These are phyloP conservation scores for Zygoascus hellenicus DNA, from an alignment of 1,139 yeast genomes.

Conservation along the genomic window DNA sequence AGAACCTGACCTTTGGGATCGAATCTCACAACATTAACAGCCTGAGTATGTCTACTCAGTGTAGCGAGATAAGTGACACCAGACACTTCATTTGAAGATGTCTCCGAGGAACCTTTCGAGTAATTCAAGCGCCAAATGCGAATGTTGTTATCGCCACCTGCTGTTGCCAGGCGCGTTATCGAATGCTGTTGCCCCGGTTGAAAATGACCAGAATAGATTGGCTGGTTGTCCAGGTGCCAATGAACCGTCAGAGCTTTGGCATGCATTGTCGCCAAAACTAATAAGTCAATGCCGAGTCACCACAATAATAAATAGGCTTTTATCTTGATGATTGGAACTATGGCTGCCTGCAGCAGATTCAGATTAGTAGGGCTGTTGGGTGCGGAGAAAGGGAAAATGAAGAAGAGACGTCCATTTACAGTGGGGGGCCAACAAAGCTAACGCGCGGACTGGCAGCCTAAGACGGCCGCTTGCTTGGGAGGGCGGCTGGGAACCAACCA, in stretches of 20 bases:
- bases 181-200: conserved; percentile 46
- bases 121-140: conserved; percentile 49
- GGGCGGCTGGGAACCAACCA: no score
- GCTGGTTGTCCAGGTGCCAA: conserved; percentile 78
- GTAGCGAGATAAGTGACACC: conserved; percentile 52
- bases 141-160: conserved; percentile 91
- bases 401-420: no score
- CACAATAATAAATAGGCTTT: no score
- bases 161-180: conserved; percentile 60
- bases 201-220: conserved; percentile 77
- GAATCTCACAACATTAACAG: conserved; percentile 87
- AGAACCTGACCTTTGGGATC: conserved; percentile 51
- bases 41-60: conserved; percentile 82
- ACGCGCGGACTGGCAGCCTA: no score
- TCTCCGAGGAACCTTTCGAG: conserved; percentile 14
- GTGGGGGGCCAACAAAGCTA: no score
- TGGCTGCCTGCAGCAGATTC: no score
- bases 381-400: no score
- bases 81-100: conserved; percentile 23
- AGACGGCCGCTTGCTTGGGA: no score
- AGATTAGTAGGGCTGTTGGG: no score
- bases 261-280: conserved; percentile 38
- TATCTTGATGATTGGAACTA: no score
- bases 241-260: conserved; percentile 63
- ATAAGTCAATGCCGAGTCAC: background rate